Percentiles rank a stretch among this genome's conserved stretches.
These are phyloP conservation scores for Pseudopyricularia cyperi DNA, from an alignment of 2,329 filamentous ascomycete genomes.

Conservation along the genomic window DNA sequence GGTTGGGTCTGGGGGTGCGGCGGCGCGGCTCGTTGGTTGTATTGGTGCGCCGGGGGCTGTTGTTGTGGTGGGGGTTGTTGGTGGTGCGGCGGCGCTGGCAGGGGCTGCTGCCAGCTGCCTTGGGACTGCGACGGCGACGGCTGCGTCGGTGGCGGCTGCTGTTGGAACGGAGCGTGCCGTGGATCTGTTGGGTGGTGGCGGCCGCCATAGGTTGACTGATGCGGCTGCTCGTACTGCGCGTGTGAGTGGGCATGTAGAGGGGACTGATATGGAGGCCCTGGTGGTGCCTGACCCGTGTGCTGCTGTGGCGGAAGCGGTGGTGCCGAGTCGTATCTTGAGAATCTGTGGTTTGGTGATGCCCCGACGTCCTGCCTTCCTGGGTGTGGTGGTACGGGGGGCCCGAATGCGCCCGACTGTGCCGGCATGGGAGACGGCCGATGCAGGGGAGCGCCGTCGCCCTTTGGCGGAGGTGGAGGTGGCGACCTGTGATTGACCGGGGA, in stretches of 20 bases:
- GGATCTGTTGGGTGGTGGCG: neutral
- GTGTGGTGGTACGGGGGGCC: conserved; percentile 16
- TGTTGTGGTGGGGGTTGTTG: conserved; percentile 1
- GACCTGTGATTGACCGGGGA: conserved; percentile 16
- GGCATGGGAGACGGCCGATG: conserved; percentile 14
- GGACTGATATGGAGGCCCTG: neutral
- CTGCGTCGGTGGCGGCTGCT: neutral
- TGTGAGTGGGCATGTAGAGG: neutral
- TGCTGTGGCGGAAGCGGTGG: conserved; percentile 28
- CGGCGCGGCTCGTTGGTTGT: neutral
- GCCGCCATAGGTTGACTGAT: neutral
- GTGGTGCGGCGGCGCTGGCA: neutral
- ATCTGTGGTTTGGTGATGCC: conserved; percentile 5
- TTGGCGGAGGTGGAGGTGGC: conserved; percentile 42
- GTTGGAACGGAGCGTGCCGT: neutral
- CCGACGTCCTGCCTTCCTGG: conserved; percentile 12
- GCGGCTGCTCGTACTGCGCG: neutral
- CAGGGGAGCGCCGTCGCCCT: conserved; percentile 22
- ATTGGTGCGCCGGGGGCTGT: neutral
- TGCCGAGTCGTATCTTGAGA: conserved; percentile 33
- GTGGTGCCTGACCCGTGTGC: neutral
- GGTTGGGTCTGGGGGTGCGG: neutral
- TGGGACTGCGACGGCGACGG: neutral
- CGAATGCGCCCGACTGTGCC: conserved; percentile 17
- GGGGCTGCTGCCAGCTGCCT: neutral